Conservation (phyloP, 108 stramenopile species). For the Fistulifera pelliculosa region DNA sequence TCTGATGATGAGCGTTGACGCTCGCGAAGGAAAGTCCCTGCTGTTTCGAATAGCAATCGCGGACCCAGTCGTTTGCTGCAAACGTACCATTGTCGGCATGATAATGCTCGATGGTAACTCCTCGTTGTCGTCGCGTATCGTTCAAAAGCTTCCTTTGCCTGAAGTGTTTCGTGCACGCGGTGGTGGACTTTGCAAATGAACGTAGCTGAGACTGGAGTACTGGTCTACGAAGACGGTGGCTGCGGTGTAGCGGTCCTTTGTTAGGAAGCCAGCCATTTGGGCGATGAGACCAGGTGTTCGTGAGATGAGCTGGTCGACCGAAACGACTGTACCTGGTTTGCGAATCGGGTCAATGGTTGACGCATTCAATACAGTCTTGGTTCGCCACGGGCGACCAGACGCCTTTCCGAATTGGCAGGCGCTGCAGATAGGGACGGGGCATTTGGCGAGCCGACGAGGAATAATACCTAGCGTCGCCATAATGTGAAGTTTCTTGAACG, state of each 20-base stretch:
- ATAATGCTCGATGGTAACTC: conserved; percentile 23
- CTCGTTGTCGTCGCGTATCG: conserved; percentile 1
- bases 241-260: conserved; percentile 18
- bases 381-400: conserved; percentile 5
- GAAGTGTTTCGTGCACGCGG: conserved; percentile 20
- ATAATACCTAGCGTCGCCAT: conserved; percentile 27
- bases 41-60: not conserved
- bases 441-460: conserved; percentile 18
- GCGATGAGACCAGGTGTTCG: conserved; percentile 38
- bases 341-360: not conserved
- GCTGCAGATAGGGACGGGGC: conserved; percentile 21
- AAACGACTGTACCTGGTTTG: conserved; percentile 28
- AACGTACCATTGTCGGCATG: conserved; percentile 57
- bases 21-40: conserved; percentile 38
- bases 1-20: conserved; percentile 41
- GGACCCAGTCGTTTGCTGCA: conserved; percentile 18
- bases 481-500: conserved; percentile 12
- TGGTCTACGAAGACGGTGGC: conserved; percentile 35
- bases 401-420: conserved; percentile 18
- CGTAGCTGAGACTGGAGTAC: conserved; percentile 13
- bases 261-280: conserved; percentile 32
- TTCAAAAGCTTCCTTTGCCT: conserved; percentile 38
- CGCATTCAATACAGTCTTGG: not conserved
- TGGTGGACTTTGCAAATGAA: conserved; percentile 21
- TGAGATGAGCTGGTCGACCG: conserved; percentile 37